Base-by-base conservation (phyloP, 1,139 yeast genomes). In the Hansenula sp. region DNA sequence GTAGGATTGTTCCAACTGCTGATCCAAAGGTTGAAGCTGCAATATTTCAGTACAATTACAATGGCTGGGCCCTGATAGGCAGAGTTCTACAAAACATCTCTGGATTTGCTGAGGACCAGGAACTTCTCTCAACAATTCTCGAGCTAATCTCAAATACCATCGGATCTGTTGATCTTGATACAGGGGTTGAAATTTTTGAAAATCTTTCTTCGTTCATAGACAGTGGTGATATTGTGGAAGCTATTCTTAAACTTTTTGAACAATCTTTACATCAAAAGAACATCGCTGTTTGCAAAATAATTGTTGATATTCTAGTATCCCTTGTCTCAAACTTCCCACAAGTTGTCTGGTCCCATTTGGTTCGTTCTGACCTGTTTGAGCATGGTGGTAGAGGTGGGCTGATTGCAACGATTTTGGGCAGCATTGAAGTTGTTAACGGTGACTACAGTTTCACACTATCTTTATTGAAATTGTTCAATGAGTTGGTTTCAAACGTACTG, bases 1-100 rank as follows among this genome's bases (percentile, higher is more conserved):
- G 93, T 3, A 84, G 83, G 52, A 64, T 87, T 1, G 63, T 88
- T 29, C 79, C 87, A 1, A 63, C 78, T 2, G 57, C 70, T 3
- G 54, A 51, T 37, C 53, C 49, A 29, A 51, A 49, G 30, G 46
- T 47, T 31, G 73, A 81, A 6, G 71, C 87, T 35, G 84, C 85
- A 1, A 75, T 89, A 28, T 90, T 93, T 67, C 67, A 84, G 36
- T 79, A 84, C 60, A 73, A 76, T 6, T 89, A 82, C 58, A 86
- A 82, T 59, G 98, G 97, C 0, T 89, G 97, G 96, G 77, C 94
- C 0, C 68, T 86, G 36, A 55, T 91, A 31, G 97, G 97, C 1
- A 74, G 96, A 53, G 67, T 87, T 0, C 62, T 91, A 28, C 91
- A 85, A 52, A 84, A 83, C 52, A 61, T 83, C 35, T 54, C 57